Conservation (phyloP, 805 yeast genomes). For the Nakazawaea ambrosiae region DNA sequence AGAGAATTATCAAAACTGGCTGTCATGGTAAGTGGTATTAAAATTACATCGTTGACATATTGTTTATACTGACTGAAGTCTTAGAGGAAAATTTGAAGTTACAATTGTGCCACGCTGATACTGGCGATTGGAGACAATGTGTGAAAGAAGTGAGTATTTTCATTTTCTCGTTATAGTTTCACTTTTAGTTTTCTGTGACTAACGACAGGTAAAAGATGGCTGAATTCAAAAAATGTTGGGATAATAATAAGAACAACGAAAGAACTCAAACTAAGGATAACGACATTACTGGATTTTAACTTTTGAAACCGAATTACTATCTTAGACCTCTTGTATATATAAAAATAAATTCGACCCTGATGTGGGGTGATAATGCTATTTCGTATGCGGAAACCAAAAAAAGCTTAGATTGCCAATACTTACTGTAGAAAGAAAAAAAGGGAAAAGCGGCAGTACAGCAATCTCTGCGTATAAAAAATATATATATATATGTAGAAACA, state of each 20-base stretch:
- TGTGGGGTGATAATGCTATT: neutral
- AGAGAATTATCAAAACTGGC: slow-evolving; percentile 67
- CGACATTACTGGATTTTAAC: slow-evolving; percentile 19
- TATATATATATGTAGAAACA: too few relatives aligned
- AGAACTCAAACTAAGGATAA: slow-evolving; percentile 31
- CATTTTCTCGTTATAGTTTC: neutral
- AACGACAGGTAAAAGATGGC: slow-evolving; percentile 25
- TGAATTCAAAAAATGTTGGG: slow-evolving; percentile 37
- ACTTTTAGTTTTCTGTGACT: too few relatives aligned
- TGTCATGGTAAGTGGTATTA: slow-evolving; percentile 51
- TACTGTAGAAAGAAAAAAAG: too few relatives aligned
- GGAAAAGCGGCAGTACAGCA: too few relatives aligned
- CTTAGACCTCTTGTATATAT: too few relatives aligned
- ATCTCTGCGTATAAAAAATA: too few relatives aligned
- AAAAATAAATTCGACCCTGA: neutral
- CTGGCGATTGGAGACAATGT: slow-evolving; percentile 76
- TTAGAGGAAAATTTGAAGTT: slow-evolving; percentile 59
- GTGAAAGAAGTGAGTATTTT: slow-evolving; percentile 45
- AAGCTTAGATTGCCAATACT: too few relatives aligned
- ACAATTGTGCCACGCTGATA: slow-evolving; percentile 75
- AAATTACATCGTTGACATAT: neutral
- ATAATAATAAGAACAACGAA: slow-evolving; percentile 26
- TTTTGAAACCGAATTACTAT: too few relatives aligned
- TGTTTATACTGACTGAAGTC: neutral
- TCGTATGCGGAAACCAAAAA: neutral